phyloP scores from a whole-genome alignment of 1,139 yeast species.

The Nadsonia starkeyi-henricii region DNA sequence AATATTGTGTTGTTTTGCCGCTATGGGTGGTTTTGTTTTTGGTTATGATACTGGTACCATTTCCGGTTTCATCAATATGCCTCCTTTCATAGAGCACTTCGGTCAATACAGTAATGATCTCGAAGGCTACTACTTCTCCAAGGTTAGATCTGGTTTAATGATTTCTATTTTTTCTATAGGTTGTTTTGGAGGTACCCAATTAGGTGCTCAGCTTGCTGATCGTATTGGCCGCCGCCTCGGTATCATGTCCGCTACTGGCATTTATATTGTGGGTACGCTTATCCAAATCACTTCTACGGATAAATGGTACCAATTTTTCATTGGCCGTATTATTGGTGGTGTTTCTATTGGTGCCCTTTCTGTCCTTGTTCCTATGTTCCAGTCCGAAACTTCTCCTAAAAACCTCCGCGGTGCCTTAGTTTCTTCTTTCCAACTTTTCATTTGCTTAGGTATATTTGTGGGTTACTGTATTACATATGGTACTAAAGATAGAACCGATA shows the following conservation, averaged over 20 bases:
- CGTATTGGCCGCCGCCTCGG: constrained; percentile 39
- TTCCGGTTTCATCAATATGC: constrained; percentile 61
- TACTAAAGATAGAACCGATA: constrained; percentile 35
- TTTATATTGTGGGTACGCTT: constrained; percentile 37
- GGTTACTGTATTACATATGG: constrained; percentile 59
- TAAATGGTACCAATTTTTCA: constrained; percentile 27
- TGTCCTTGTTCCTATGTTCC: constrained; percentile 52
- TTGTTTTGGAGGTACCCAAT: constrained; percentile 32
- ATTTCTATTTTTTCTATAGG: constrained; percentile 42
- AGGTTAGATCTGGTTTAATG: constrained; percentile 35
- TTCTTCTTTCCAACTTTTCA: constrained; percentile 52
- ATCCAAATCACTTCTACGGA: constrained; percentile 36
- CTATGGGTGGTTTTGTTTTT: constrained; percentile 27
- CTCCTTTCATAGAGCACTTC: constrained; percentile 44
- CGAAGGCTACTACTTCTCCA: constrained; percentile 22
- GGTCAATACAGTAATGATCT: constrained; percentile 33
- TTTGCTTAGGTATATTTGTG: constrained; percentile 54
- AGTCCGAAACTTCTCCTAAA: constrained; percentile 59
- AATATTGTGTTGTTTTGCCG: constrained; percentile 13
- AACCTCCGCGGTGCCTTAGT: constrained; percentile 56
- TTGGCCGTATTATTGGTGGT: constrained; percentile 39
- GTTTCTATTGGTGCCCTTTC: constrained; percentile 58
- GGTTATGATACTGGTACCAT: constrained; percentile 51
- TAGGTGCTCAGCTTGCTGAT: constrained; percentile 38
- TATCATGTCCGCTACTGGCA: constrained; percentile 30